Percentiles rank a stretch among this genome's conserved stretches.
Conservation (phyloP, 2,329 filamentous ascomycete genomes). For the Trichoderma brevicompactum region DNA sequence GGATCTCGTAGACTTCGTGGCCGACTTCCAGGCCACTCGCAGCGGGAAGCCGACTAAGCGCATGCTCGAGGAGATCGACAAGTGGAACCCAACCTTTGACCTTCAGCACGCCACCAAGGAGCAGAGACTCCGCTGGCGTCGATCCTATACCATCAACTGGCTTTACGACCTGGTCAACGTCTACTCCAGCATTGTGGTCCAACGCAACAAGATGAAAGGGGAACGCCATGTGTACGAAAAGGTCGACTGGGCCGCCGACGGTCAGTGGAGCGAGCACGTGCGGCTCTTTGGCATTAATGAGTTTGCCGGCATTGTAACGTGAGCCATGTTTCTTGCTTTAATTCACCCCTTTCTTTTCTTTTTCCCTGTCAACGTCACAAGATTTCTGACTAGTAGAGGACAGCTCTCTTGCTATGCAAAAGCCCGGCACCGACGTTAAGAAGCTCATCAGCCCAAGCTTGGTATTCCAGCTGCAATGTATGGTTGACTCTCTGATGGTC, state of each 20-base stretch:
- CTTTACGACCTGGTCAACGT: constrained; percentile 56
- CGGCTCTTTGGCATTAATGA: constrained; percentile 51
- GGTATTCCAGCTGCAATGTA: constrained; percentile 56
- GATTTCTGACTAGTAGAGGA: constrained; percentile 35
- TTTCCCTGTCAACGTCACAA: neutral
- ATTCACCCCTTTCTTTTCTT: neutral
- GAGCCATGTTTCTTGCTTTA: neutral
- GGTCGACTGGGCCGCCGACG: constrained; percentile 49
- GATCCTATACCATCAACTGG: constrained; percentile 55
- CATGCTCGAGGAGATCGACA: constrained; percentile 44
- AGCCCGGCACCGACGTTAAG: constrained; percentile 44
- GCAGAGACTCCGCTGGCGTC: constrained; percentile 51
- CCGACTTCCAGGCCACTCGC: constrained; percentile 50
- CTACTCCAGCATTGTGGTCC: constrained; percentile 48
- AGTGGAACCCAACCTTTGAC: constrained; percentile 50
- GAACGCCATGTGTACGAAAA: constrained; percentile 42
- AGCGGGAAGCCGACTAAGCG: constrained; percentile 52
- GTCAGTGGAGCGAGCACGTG: constrained; percentile 40
- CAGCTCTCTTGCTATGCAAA: constrained; percentile 52
- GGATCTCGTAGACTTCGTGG: constrained; percentile 50
- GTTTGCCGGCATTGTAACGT: constrained; percentile 44
- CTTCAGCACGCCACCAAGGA: constrained; percentile 44
- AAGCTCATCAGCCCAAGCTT: constrained; percentile 51
- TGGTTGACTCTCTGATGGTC: constrained; percentile 53
- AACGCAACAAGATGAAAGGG: constrained; percentile 44